Evolutionary conservation across 179 eudicot genomes (phyloP), one percentile per base, ranked within the genome.

Genomic region (Silene vulgaris): DNA sequence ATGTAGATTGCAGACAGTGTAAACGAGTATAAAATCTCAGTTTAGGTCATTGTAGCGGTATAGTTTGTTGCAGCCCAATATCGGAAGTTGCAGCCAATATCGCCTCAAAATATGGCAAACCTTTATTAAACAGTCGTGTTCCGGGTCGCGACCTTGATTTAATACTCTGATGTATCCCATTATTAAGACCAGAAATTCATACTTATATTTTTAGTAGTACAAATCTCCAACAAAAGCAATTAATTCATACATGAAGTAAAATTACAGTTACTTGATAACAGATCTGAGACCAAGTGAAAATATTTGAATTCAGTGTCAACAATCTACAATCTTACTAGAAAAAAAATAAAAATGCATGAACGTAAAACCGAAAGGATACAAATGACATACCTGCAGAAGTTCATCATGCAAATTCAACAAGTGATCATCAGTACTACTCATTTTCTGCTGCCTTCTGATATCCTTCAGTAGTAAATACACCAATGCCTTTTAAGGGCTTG

Each of bases 341-440:
- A 0, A 64, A 63, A 28, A 12, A 2, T 28, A 63, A 28, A 12
- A 64, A 4, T 7, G 45, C 45, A 37, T 37, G 45, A 50, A 50
- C 8, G 3, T 19, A 11, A 63, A 11, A 64, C 40, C 29, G 35
- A 64, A 14, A 64, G 68, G 16, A 52, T 52, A 8, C 48, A 40
- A 7, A 40, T 43, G 54, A 69, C 73, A 20, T 26, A 69, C 73
- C 73, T 19, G 73, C 26, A 68, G 28, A 19, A 68, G 72, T 37
- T 16, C 28, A 68, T 68, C 72, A 21, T 68, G 72, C 54, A 68
- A 68, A 19, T 68, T 68, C 54, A 68, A 19, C 54, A 68, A 40
- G 28, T 37, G 72, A 35, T 37, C 54, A 68, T 37, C 54, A 17
- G 48, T 7, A 40, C 2, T 7, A 4, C 48, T 40, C 48, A 40